These are phyloP conservation scores for Globisporangium yorkense DNA, from an alignment of 352 stramenopile genomes.

Conservation along the genomic window DNA sequence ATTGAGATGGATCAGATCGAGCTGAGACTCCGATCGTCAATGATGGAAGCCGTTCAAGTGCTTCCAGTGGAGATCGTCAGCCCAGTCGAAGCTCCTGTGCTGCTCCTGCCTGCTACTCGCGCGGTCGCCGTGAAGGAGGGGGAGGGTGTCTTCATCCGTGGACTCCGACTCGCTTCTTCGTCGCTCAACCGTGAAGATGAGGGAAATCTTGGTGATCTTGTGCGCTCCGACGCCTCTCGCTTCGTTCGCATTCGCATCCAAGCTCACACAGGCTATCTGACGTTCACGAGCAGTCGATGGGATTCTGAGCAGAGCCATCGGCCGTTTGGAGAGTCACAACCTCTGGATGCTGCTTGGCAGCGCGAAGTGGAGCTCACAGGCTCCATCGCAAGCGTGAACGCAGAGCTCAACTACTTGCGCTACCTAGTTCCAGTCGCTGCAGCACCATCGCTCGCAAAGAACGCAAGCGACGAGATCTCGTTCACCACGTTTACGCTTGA, in stretches of 20 bases:
- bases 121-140: slow-evolving; percentile 2
- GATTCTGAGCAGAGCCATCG: not conserved
- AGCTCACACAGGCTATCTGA: slow-evolving; percentile 5
- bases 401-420: slow-evolving; percentile 4
- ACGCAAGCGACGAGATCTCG: slow-evolving; percentile 1
- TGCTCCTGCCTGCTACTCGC: slow-evolving; percentile 4
- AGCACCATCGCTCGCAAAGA: not conserved
- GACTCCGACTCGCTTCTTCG: slow-evolving; percentile 5
- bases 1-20: slow-evolving; percentile 4
- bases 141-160: slow-evolving; percentile 7
- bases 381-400: slow-evolving; percentile 2
- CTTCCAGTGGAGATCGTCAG: slow-evolving; percentile 9
- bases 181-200: not conserved
- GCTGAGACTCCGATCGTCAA: slow-evolving; percentile 4
- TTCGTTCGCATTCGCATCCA: slow-evolving; percentile 4
- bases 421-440: not conserved
- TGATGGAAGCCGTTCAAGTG: not conserved
- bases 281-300: not conserved
- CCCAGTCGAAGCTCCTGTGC: not conserved
- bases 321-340: not conserved
- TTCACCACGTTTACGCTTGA: slow-evolving; percentile 5
- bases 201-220: not conserved
- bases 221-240: not conserved
- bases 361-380: slow-evolving; percentile 3
- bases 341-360: slow-evolving; percentile 5